Percentiles rank a stretch among this genome's conserved stretches.
These are phyloP conservation scores for Tetraselmis chui DNA, from an alignment of 139 green algal species.

Conservation along the genomic window DNA sequence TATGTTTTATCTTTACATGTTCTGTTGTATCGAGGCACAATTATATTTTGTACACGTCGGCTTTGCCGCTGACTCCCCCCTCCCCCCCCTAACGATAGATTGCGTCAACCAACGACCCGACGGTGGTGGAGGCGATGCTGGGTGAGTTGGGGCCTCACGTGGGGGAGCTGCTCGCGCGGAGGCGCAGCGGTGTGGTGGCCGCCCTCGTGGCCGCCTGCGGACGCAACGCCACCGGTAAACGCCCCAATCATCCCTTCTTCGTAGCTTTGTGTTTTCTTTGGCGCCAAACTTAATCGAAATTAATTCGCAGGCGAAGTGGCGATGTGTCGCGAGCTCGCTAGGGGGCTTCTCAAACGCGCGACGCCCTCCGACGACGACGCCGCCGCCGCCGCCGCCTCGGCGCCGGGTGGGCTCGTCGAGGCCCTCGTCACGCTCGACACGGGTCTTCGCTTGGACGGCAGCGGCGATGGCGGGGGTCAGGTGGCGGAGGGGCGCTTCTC, in stretches of 20 bases:
- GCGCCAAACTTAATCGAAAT: too few relatives aligned
- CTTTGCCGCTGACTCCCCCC: too few relatives aligned
- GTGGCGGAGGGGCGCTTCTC: constrained; percentile 27
- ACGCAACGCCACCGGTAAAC: constrained; percentile 17
- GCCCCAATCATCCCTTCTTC: too few relatives aligned
- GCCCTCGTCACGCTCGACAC: constrained; percentile 44
- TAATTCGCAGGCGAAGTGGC: not conserved
- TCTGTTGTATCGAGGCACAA: too few relatives aligned
- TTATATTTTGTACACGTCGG: too few relatives aligned
- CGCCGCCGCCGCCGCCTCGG: constrained; percentile 17
- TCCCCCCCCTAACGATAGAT: not conserved
- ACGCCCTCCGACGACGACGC: too few relatives aligned
- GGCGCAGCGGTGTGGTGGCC: constrained; percentile 57
- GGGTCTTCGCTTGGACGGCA: not conserved
- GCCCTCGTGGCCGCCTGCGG: constrained; percentile 52
- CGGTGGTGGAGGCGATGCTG: constrained; percentile 39
- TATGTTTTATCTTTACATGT: too few relatives aligned
- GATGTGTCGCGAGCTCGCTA: not conserved
- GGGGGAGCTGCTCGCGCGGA: constrained; percentile 44
- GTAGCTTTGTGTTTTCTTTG: too few relatives aligned
- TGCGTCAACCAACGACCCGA: not conserved
- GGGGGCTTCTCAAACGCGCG: not conserved
- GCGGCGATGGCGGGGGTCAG: not conserved
- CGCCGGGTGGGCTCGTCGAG: constrained; percentile 23
- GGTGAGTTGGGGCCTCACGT: constrained; percentile 39